phyloP scores from a whole-genome alignment of 2,329 filamentous ascomycete genomes.

The Colletotrichum agaves region DNA sequence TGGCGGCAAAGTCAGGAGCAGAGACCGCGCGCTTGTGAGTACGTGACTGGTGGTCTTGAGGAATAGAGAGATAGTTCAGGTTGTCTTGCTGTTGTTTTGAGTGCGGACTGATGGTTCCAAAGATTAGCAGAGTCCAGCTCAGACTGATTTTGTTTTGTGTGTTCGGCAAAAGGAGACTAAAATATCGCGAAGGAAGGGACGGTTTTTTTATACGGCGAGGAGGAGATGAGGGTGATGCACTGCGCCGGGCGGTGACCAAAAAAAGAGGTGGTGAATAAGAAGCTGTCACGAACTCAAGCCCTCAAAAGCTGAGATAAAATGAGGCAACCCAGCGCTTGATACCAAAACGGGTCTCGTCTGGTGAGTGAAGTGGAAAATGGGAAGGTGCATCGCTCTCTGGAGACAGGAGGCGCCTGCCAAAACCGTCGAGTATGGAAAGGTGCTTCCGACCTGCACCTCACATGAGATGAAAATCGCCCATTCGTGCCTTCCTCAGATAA shows the following conservation, averaged over 20 bases:
- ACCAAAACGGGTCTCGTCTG: neutral
- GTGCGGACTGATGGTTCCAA: slow-evolving; percentile 27
- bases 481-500: neutral
- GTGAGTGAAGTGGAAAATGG: neutral
- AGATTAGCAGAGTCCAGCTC: slow-evolving; percentile 30
- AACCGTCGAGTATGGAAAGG: neutral
- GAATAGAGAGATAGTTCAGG: slow-evolving; percentile 34
- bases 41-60: slow-evolving; percentile 40
- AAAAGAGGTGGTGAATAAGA: neutral
- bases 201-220: neutral
- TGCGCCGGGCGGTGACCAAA: neutral
- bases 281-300: neutral
- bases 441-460: neutral
- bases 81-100: slow-evolving; percentile 35
- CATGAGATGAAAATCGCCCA: neutral
- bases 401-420: neutral
- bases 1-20: slow-evolving; percentile 56
- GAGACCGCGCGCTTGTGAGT: slow-evolving; percentile 62
- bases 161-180: neutral
- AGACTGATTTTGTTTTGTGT: neutral
- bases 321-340: neutral
- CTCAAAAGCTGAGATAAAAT: neutral
- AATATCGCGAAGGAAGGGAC: neutral
- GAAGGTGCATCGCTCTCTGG: neutral
- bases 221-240: neutral